Base-by-base conservation (phyloP, 257 asterid genomes). In the Thymus quinquecostatus region DNA sequence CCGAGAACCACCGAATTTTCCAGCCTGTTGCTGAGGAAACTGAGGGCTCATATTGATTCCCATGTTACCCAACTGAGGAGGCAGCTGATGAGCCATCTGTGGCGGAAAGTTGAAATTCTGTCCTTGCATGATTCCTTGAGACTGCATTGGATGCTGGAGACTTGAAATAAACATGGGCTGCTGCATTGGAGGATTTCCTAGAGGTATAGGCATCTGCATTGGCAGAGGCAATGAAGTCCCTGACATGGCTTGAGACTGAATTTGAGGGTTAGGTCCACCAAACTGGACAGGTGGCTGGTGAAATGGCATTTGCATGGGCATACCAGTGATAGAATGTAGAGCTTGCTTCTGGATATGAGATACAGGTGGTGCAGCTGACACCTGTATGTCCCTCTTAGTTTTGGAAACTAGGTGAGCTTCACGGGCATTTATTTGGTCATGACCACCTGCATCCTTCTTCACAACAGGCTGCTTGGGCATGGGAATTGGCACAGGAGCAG, bases 101-200 rank as follows among this genome's bases (percentile, higher is more conserved):
- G 97, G 28, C 40, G 96, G 66, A 74, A 83, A 89, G 81, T 76
- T 82, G 63, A 85, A 77, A 75, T 76, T 76, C 73, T 88, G 99
- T 10, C 89, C 92, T 76, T 82, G 98, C 78, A 92, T 81, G 67
- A 94, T 78, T 51, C 98, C 97, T 78, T 84, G 97, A 61, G 97
- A 68, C 78, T 85, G 97, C 87, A 95, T 67, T 4, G 81, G 92
- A 76, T 86, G 98, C 83, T 79, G 97, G 75, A 86, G 87, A 66
- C 91, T 86, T 55, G 90, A 27, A 71, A 92, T 77, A 75, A 83
- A 95, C 88, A 95, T 80, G 21, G 82, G 81, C 53, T 80, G 99
- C 82, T 84, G 96, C 82, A 85, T 74, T 44, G 89, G 76, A 2
- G 90, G 88, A 77, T 87, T 95, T 11, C 89, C 96, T 36, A 92